A percentile compares a stretch with the other conserved stretches of the same genome.
phyloP scores from a whole-genome alignment of 163 green algal genomes.

The Chloromonas sp. region DNA sequence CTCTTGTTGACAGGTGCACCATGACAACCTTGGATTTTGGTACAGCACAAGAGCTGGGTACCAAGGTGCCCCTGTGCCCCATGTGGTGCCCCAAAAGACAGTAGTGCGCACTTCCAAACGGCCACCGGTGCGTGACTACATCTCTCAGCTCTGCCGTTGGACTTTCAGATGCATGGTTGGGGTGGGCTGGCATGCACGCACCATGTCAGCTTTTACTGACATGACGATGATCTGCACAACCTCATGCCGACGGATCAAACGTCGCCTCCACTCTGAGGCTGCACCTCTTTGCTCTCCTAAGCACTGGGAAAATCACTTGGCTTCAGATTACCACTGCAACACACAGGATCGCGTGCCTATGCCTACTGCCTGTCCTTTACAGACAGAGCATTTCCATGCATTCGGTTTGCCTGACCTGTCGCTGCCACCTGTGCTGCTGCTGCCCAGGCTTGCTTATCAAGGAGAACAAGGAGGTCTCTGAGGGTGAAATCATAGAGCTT shows the following conservation, averaged over 20 bases:
- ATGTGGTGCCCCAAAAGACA: conserved; percentile 99
- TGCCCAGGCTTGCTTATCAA: conserved; percentile 92
- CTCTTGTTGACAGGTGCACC: conserved; percentile 92
- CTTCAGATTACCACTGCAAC: too few species aligned
- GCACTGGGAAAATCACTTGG: neutral
- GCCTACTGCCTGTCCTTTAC: neutral
- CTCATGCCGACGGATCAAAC: neutral
- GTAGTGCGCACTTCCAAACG: conserved; percentile 93
- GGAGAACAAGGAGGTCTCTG: conserved; percentile 99
- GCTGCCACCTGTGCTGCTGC: neutral
- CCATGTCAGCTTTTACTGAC: too few species aligned
- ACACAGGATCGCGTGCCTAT: neutral
- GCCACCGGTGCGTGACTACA: conserved; percentile 78
- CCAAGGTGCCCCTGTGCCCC: conserved; percentile 96
- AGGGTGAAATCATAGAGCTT: conserved; percentile 95
- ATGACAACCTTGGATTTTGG: conserved; percentile 98
- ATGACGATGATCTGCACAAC: too few species aligned
- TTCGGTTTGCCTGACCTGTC: neutral
- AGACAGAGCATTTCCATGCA: neutral
- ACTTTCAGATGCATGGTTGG: neutral
- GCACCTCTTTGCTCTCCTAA: neutral
- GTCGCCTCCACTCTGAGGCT: neutral
- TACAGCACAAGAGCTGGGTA: conserved; percentile 93
- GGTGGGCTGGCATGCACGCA: neutral
- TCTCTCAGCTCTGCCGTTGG: neutral